A percentile compares a stretch with the other conserved stretches of the same genome.
phyloP scores from a whole-genome alignment of 2,329 filamentous ascomycete species.

The Penicillium frequentans region DNA sequence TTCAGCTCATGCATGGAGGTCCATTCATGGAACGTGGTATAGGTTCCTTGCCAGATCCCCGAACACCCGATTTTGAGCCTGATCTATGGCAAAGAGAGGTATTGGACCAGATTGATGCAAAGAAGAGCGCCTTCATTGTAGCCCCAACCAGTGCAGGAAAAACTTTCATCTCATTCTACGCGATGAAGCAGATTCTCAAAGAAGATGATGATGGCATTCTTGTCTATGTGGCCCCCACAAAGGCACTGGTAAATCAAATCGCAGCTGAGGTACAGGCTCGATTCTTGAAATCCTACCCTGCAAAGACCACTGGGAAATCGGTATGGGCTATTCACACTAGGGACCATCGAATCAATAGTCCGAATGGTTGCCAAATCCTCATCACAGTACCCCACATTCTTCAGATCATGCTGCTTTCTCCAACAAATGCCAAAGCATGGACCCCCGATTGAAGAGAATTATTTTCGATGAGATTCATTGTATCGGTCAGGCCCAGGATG shows the following conservation, averaged over 20 bases:
- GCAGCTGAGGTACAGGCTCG: slow-evolving; percentile 74
- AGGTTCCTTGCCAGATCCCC: slow-evolving; percentile 65
- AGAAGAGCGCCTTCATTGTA: slow-evolving; percentile 71
- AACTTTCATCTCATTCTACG: slow-evolving; percentile 80
- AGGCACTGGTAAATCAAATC: slow-evolving; percentile 81
- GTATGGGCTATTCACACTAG: slow-evolving; percentile 79
- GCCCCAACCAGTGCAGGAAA: slow-evolving; percentile 79
- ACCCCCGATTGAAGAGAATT: slow-evolving; percentile 68
- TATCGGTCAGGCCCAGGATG: slow-evolving; percentile 74
- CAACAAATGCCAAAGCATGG: slow-evolving; percentile 67
- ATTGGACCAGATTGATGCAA: slow-evolving; percentile 69
- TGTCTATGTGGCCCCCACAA: slow-evolving; percentile 79
- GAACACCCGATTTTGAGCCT: slow-evolving; percentile 67
- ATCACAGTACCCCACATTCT: slow-evolving; percentile 77
- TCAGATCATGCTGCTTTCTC: slow-evolving; percentile 72
- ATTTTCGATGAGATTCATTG: slow-evolving; percentile 83
- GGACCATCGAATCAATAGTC: slow-evolving; percentile 73
- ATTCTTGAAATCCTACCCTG: slow-evolving; percentile 64
- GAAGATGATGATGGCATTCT: slow-evolving; percentile 68
- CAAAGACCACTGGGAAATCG: slow-evolving; percentile 58
- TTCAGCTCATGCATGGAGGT: slow-evolving; percentile 68
- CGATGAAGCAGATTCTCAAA: slow-evolving; percentile 73
- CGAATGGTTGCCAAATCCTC: slow-evolving; percentile 69
- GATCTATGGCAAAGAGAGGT: slow-evolving; percentile 76
- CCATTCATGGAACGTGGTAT: slow-evolving; percentile 76